Percentiles rank a stretch among this genome's conserved stretches.
Conservation (phyloP, 2,329 filamentous ascomycete species). For the Colletotrichum euphorbiae region DNA sequence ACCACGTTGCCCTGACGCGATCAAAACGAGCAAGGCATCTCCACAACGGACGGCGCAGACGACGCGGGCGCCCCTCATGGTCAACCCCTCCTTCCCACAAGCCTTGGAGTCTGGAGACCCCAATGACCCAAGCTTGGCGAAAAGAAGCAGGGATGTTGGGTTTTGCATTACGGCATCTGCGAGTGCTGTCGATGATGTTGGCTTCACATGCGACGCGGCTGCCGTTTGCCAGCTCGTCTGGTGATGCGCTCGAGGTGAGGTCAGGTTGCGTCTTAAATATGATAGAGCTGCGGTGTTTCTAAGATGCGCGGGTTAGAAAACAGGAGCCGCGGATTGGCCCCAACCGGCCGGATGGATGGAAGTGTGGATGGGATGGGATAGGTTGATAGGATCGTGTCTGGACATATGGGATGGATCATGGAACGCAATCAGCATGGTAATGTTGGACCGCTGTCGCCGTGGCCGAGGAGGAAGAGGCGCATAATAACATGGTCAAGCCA, state of each 20-base stretch:
- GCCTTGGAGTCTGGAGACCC: constrained; percentile 14
- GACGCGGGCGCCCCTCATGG: constrained; percentile 32
- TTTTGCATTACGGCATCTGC: constrained; percentile 30
- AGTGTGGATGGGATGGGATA: constrained; percentile 7
- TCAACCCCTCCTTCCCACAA: constrained; percentile 20
- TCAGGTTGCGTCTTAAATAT: constrained; percentile 32
- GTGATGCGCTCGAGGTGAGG: constrained; percentile 35
- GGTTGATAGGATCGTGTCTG: neutral
- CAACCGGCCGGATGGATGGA: constrained; percentile 35
- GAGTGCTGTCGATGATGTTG: constrained; percentile 3
- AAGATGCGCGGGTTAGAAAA: constrained; percentile 8
- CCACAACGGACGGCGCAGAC: constrained; percentile 11
- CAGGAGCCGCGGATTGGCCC: constrained; percentile 15
- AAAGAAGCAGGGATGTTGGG: constrained; percentile 21
- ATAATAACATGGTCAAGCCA: neutral
- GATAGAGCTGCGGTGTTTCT: constrained; percentile 11
- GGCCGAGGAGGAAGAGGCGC: constrained; percentile 19
- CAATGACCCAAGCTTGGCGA: constrained; percentile 33
- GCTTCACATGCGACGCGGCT: constrained; percentile 32
- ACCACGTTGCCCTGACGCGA: constrained; percentile 2
- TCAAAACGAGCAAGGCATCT: neutral
- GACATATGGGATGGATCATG: constrained; percentile 38
- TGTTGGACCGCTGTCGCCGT: neutral
- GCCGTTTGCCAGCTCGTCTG: constrained; percentile 18
- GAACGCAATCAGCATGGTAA: neutral